Conservation (phyloP, 768 basidiomycete genomes). For the Boletus subparvulus region DNA sequence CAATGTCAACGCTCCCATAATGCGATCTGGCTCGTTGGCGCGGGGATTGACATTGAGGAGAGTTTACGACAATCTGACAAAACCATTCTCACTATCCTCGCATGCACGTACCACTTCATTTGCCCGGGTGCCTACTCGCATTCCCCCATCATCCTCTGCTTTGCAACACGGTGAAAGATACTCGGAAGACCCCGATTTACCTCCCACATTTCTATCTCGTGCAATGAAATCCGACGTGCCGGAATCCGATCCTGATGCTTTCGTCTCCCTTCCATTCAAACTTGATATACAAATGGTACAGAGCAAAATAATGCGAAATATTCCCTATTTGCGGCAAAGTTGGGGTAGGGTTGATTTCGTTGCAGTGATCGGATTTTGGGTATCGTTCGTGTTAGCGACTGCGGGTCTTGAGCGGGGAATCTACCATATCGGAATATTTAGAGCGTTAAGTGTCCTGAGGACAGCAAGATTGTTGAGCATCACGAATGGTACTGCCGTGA, state of each 20-base stretch:
- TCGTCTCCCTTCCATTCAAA: slow-evolving; percentile 59
- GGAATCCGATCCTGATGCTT: slow-evolving; percentile 35
- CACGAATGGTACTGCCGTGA: slow-evolving; percentile 87
- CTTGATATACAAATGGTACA: slow-evolving; percentile 56
- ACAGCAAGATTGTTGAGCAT: slow-evolving; percentile 81
- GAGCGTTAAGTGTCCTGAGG: slow-evolving; percentile 84
- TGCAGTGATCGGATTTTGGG: slow-evolving; percentile 86
- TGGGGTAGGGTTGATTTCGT: slow-evolving; percentile 91
- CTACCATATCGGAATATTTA: slow-evolving; percentile 81
- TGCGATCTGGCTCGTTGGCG: slow-evolving; percentile 37
- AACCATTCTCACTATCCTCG: slow-evolving; percentile 52
- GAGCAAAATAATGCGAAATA: slow-evolving; percentile 58
- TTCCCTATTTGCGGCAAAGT: slow-evolving; percentile 89
- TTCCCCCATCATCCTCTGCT: neutral
- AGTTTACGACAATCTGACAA: slow-evolving; percentile 47
- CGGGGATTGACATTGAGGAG: slow-evolving; percentile 45
- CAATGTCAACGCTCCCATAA: slow-evolving; percentile 15
- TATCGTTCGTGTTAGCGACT: slow-evolving; percentile 70
- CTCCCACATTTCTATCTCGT: slow-evolving; percentile 51
- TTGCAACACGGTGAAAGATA: neutral
- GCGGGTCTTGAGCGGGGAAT: slow-evolving; percentile 62
- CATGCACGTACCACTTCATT: slow-evolving; percentile 20
- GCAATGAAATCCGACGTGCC: slow-evolving; percentile 44
- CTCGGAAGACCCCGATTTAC: slow-evolving; percentile 41
- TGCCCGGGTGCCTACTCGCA: slow-evolving; percentile 9